Evolutionary conservation across 2,329 filamentous ascomycete species (phyloP), one percentile per base, ranked within the genome.

Genomic region (Thyridium curvatum): DNA sequence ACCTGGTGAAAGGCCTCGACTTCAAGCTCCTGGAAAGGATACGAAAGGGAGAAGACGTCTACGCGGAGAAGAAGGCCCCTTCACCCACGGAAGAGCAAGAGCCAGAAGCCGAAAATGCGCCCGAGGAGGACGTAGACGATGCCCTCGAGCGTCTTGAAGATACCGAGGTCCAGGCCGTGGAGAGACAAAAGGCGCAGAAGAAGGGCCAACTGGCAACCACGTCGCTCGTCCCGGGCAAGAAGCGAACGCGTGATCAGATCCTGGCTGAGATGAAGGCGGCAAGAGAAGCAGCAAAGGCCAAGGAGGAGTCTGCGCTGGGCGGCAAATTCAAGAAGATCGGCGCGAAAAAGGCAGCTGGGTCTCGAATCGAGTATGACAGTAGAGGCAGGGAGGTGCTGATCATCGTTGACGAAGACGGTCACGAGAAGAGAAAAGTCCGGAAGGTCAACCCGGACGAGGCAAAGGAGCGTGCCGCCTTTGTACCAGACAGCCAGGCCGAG

Each of bases 1-100:
- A 95, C 69, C 64, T 96, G 47, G 83, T 97, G 35, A 97, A 96
- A 56, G 93, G 93, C 0, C 64, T 98, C 36, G 93, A 98, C 61
- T 85, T 88, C 57, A 84, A 85, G 58, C 67, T 97, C 12, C 66
- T 90, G 18, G 77, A 85, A 58, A 72, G 81, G 48, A 72, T 85
- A 43, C 74, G 74, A 43, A 74, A 72, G 40, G 86, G 84, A 31
- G 85, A 89, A 57, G 66, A 90, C 59, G 72, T 87, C 2, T 73
- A 69, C 47, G 59, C 53, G n/a, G 60, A 64, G 8, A 54, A 52
- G 8, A 50, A 56, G 16, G n/a, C 37, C 34, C 50, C 47, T 5
- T 68, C 79, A 47, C 61, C 82, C n/a, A 80, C 86, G 30, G 75
- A 80, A 15, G 38, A 47, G 21, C 46, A 53, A 3, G 41, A 50